Evolutionary conservation across 306 rosid species (phyloP).

Genomic region (Vigna radiata): DNA sequence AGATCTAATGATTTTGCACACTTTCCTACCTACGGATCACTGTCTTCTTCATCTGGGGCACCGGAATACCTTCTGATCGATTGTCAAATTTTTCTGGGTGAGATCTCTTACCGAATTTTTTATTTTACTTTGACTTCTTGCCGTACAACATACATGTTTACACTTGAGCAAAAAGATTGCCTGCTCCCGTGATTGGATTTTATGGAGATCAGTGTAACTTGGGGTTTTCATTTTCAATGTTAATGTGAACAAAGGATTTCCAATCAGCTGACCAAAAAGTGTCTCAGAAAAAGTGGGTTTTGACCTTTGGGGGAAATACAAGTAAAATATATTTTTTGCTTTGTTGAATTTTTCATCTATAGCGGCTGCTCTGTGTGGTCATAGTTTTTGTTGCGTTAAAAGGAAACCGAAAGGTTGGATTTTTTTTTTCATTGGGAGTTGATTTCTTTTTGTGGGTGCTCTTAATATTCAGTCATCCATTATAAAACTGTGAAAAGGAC

Average conservation of each 20-base stretch:
- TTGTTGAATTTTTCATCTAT: constrained; percentile 46
- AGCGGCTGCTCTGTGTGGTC: constrained; percentile 45
- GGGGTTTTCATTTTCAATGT: constrained; percentile 55
- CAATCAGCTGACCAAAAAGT: constrained; percentile 50
- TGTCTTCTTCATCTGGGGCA: constrained; percentile 43
- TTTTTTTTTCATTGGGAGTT: constrained; percentile 30
- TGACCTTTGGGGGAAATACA: constrained; percentile 48
- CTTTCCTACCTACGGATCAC: constrained; percentile 54
- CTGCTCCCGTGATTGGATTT: constrained; percentile 41
- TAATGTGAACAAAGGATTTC: constrained; percentile 52
- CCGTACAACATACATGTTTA: not conserved
- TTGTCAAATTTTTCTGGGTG: constrained; percentile 54
- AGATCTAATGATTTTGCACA: constrained; percentile 64
- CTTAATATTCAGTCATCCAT: constrained; percentile 18
- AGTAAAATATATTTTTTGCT: not conserved
- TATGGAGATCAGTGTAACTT: constrained; percentile 29
- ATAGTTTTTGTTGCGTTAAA: constrained; percentile 47
- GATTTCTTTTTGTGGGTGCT: constrained; percentile 37
- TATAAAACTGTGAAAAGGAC: constrained; percentile 43
- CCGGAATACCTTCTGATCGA: constrained; percentile 40
- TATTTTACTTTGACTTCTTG: not conserved
- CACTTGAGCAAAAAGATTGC: constrained; percentile 33
- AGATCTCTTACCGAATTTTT: constrained; percentile 45
- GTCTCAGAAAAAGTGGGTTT: constrained; percentile 48
- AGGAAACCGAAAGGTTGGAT: constrained; percentile 31